These are phyloP conservation scores for Brasenia schreberi DNA, from an alignment of 164 flowering plant species.

Conservation along the genomic window DNA sequence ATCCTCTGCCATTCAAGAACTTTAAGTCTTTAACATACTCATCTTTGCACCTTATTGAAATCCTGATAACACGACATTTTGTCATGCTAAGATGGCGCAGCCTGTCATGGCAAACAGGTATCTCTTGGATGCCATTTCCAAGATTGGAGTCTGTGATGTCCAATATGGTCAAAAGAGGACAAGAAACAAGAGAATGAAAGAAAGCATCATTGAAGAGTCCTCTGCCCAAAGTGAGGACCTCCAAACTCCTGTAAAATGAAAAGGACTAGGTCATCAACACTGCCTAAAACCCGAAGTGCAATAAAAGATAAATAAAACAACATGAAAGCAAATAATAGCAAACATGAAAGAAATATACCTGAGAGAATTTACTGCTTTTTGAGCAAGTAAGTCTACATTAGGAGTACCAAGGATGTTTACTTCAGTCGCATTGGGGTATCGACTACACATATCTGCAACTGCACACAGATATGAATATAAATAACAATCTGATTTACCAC, in stretches of 20 bases:
- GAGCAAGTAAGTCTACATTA: slow-evolving; percentile 38
- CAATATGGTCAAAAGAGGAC: slow-evolving; percentile 50
- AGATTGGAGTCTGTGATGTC: slow-evolving; percentile 54
- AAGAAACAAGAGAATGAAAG: slow-evolving; percentile 57
- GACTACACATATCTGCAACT: slow-evolving; percentile 83
- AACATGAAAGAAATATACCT: slow-evolving; percentile 29
- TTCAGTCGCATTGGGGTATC: slow-evolving; percentile 82
- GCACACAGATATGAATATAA: slow-evolving; percentile 6
- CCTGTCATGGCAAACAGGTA: slow-evolving; percentile 57
- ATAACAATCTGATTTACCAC: not conserved
- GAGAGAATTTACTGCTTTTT: slow-evolving; percentile 47
- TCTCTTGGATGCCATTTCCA: slow-evolving; percentile 80
- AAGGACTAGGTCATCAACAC: slow-evolving; percentile 8
- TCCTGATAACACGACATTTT: slow-evolving; percentile 73
- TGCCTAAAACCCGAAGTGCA: not conserved
- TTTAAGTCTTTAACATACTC: not conserved
- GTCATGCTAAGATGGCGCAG: slow-evolving; percentile 57
- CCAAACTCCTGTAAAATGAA: slow-evolving; percentile 47
- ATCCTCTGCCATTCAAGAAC: not conserved
- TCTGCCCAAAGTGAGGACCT: slow-evolving; percentile 56
- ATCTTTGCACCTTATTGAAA: slow-evolving; percentile 54
- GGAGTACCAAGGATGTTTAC: slow-evolving; percentile 61
- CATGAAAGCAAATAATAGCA: not conserved
- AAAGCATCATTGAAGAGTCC: slow-evolving; percentile 62
- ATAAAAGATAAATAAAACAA: not conserved